Evolutionary conservation across 495 filamentous ascomycete species (phyloP).

Genomic region (Parachaetomium inaequale): DNA sequence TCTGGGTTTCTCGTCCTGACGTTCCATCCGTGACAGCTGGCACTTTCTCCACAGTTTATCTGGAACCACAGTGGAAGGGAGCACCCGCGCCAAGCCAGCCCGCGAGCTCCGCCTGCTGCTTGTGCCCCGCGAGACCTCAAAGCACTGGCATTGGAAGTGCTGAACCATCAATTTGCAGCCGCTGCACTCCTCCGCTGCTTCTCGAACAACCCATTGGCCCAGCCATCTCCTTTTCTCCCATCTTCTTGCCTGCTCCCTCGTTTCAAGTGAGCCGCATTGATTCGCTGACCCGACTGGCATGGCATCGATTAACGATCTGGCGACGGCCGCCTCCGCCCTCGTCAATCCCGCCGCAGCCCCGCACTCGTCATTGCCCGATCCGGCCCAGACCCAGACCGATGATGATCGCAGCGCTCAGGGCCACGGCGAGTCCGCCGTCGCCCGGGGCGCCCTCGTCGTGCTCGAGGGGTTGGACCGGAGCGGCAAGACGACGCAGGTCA

Average conservation of each 20-base stretch:
- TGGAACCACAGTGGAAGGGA: not conserved
- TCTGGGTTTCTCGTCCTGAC: not conserved
- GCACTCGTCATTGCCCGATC: constrained; percentile 12
- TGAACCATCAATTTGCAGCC: not conserved
- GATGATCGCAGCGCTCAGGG: not conserved
- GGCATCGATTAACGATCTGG: constrained; percentile 46
- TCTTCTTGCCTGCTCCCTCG: not conserved
- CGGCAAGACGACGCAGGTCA: constrained; percentile 93
- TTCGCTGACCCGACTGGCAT: constrained; percentile 20
- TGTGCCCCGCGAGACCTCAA: not conserved
- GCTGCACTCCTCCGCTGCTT: not conserved
- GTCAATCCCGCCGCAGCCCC: constrained; percentile 16
- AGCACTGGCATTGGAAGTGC: not conserved
- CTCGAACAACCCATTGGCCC: constrained; percentile 10
- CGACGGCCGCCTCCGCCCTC: constrained; percentile 39
- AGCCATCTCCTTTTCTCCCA: constrained; percentile 5
- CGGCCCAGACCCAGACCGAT: not conserved
- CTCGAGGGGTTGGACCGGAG: constrained; percentile 93
- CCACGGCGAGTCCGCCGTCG: not conserved
- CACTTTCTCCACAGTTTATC: not conserved
- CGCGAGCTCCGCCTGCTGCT: not conserved
- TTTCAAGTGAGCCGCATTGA: not conserved
- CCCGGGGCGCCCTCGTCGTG: constrained; percentile 74
- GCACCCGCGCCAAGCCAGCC: not conserved
- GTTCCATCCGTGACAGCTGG: constrained; percentile 6